These are phyloP conservation scores for Colletotrichum tofieldiae DNA, from an alignment of 2,329 filamentous ascomycete species.

Conservation along the genomic window DNA sequence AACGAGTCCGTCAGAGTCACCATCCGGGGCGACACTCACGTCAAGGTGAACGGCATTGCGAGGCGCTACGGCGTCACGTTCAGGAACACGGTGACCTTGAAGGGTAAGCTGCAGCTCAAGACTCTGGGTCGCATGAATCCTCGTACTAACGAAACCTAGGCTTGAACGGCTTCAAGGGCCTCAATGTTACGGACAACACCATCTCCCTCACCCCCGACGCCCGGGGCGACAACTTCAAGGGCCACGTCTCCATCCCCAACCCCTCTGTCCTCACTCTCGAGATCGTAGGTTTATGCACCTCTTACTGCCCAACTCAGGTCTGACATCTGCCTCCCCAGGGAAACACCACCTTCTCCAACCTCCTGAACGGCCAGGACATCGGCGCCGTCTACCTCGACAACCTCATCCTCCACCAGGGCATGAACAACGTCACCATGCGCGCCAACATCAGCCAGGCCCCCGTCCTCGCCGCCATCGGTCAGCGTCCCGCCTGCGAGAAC, in stretches of 20 bases:
- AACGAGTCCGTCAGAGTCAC: constrained; percentile 66
- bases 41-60: constrained; percentile 66
- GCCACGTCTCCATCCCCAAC: constrained; percentile 74
- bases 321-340: constrained; percentile 59
- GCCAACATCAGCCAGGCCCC: constrained; percentile 66
- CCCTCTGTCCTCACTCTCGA: constrained; percentile 75
- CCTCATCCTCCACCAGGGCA: constrained; percentile 71
- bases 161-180: constrained; percentile 70
- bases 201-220: constrained; percentile 59
- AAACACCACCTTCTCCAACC: constrained; percentile 74
- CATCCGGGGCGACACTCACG: constrained; percentile 66
- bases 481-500: constrained; percentile 66
- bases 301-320: background rate
- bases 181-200: constrained; percentile 65
- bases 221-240: constrained; percentile 73
- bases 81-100: constrained; percentile 68
- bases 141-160: constrained; percentile 50
- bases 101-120: constrained; percentile 49
- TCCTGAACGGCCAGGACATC: constrained; percentile 65
- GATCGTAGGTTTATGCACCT: constrained; percentile 63
- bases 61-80: constrained; percentile 67
- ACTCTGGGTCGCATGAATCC: background rate
- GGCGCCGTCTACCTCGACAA: constrained; percentile 72
- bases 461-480: constrained; percentile 61
- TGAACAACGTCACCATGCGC: constrained; percentile 70